These are phyloP conservation scores for Clavispora santaluciae DNA, from an alignment of 805 yeast species.

Conservation along the genomic window DNA sequence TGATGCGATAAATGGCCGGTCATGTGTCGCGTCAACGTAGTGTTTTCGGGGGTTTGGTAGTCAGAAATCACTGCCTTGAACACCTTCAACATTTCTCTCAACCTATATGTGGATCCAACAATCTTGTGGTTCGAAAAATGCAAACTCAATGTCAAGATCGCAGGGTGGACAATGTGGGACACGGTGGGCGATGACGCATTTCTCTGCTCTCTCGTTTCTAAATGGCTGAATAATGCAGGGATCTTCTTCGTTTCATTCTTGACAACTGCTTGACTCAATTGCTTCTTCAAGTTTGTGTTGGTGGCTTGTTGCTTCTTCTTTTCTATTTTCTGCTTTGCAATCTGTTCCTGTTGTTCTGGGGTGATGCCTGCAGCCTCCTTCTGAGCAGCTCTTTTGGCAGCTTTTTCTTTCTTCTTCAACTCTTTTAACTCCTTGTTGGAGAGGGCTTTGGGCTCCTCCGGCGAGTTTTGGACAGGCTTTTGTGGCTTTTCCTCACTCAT, in stretches of 20 bases:
- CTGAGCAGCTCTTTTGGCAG: slow-evolving; percentile 86
- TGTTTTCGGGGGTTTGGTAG: slow-evolving; percentile 79
- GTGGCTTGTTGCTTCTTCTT: slow-evolving; percentile 38
- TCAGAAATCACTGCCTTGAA: slow-evolving; percentile 76
- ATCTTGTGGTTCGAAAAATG: slow-evolving; percentile 78
- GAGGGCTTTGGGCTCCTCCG: slow-evolving; percentile 21
- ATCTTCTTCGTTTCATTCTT: slow-evolving; percentile 42
- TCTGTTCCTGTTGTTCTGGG: slow-evolving; percentile 40
- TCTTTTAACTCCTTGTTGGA: slow-evolving; percentile 84
- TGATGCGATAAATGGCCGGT: slow-evolving; percentile 86
- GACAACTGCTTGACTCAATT: slow-evolving; percentile 47
- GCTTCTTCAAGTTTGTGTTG: slow-evolving; percentile 49
- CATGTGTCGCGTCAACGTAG: slow-evolving; percentile 81
- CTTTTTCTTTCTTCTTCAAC: slow-evolving; percentile 81
- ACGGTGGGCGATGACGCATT: slow-evolving; percentile 50
- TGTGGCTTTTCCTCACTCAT: slow-evolving; percentile 6
- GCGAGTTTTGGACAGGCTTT: slow-evolving; percentile 3
- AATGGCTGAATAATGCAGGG: slow-evolving; percentile 70
- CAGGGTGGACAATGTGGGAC: slow-evolving; percentile 78
- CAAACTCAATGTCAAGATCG: slow-evolving; percentile 70
- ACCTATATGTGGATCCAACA: slow-evolving; percentile 86
- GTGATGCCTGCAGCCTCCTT: slow-evolving; percentile 63
- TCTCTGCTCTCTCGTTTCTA: slow-evolving; percentile 76
- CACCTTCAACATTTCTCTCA: slow-evolving; percentile 77
- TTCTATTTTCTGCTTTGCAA: slow-evolving; percentile 39